Conservation (phyloP, 106 monocot genomes). For the Triglochin maritima region DNA sequence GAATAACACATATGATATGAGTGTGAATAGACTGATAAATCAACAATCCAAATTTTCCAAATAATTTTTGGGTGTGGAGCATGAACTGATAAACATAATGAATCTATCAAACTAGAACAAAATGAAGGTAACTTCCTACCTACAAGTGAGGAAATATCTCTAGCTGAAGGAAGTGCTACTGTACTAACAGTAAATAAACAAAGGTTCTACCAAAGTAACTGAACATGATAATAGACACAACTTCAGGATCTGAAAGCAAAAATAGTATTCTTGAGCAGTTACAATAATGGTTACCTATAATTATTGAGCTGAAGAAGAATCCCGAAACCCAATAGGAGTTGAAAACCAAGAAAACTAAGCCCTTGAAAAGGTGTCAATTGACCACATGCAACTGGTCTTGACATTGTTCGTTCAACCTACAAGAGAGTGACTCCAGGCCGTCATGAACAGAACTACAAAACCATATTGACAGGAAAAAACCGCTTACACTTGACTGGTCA, state of each 20-base stretch:
- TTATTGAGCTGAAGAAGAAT: slow-evolving; percentile 95
- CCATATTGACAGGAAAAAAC: background rate
- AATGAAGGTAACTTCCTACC: too few relatives aligned
- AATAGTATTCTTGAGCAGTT: background rate
- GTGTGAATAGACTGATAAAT: background rate
- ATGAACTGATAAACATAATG: too few relatives aligned
- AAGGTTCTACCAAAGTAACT: too few relatives aligned
- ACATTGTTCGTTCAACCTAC: slow-evolving; percentile 91
- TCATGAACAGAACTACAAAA: background rate
- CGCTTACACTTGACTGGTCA: background rate
- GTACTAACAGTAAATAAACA: too few relatives aligned
- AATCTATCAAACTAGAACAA: too few relatives aligned
- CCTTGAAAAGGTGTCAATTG: slow-evolving; percentile 75
- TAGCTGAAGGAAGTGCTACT: too few relatives aligned
- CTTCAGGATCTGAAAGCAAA: too few relatives aligned
- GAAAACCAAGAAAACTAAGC: slow-evolving; percentile 76
- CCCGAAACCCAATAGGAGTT: slow-evolving; percentile 78
- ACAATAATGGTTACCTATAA: slow-evolving; percentile 44
- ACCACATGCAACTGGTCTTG: slow-evolving; percentile 83
- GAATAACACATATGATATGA: background rate
- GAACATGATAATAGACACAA: too few relatives aligned
- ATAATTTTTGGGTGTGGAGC: too few relatives aligned
- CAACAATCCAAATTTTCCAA: too few relatives aligned
- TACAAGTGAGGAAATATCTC: too few relatives aligned
- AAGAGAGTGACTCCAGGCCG: background rate